Base-by-base conservation (phyloP, 2,329 filamentous ascomycete species). In the Penicillium sp. region DNA sequence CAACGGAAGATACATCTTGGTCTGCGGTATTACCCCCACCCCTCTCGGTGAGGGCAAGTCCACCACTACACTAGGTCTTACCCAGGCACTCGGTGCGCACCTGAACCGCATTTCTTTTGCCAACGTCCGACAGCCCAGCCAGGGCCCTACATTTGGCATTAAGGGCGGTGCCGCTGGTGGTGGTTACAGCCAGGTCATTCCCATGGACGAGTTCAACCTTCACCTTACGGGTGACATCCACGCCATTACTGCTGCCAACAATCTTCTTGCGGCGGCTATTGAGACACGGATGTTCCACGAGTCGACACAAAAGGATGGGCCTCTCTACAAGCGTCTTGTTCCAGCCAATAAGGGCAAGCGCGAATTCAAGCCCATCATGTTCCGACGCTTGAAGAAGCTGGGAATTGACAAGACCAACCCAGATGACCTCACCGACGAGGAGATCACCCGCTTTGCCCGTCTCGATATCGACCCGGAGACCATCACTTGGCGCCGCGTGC, bases 181-280 rank as follows among this genome's bases (percentile, higher is more conserved):
- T 70, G 93, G 93, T 33, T 99, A 97, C 81, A 95, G 89, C 71
- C 93, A 99, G 72, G 93, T 99, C 66, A 97, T 99, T 63, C 93
- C 93, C 51, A 99, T 99, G 93, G 93, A 99, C 64, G 93, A 99
- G 72, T 99, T 99, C 78, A 99, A 99, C 74, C 77, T 99, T 66
- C 93, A 99, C 71, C 76, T 99, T 64, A 99, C 93, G 47, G 93
- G 93, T 64, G 93, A 99, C 69, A 97, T 99, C 49, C 93, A 99
- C 70, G 93, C 93, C 58, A 93, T 99, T 65, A 90, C 90, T 45
- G 92, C 92, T 25, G 93, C 93, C 31, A 99, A 97, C 80, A 99
- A 99, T 74, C 79, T 99, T 50, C 81, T 99, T 36, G 92, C 93
- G 37, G 93, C 93, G 46, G 93, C 93, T 30, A 95, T 99, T 55